Evolutionary conservation across 2,329 filamentous ascomycete species (phyloP), one percentile per base, ranked within the genome.

Genomic region (Hymenoscyphus repandus): DNA sequence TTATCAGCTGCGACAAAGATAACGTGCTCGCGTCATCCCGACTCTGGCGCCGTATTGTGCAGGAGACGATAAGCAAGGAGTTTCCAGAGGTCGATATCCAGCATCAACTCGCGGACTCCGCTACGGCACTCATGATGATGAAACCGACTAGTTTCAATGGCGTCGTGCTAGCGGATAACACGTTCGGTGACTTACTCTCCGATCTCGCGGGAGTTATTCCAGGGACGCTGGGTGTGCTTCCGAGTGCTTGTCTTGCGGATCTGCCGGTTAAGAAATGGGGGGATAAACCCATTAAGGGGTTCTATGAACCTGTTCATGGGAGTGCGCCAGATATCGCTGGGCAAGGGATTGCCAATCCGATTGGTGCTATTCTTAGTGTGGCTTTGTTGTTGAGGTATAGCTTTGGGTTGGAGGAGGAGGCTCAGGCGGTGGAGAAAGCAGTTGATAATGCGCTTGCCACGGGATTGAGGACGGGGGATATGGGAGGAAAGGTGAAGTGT

Each of bases 261-360:
- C 9, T 34, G 9, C 32, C 32, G 32, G 13, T 13, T 34, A 13
- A 9, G 9, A 9, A 9, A 9, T 9, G 13, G 9, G 32, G 9
- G 13, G 18, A 36, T 10, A 10, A 36, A 6, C n/a, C n/a, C n/a
- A 13, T 13, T 37, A 9, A 13, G n/a, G 43, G 90, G 60, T 95
- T 96, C 65, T 96, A 95, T 69, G 91, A 96, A 77, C 91, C 91
- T 18, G 96, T 96, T 61, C 91, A 96, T 70, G 90, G 88, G 87
- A 74, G 53, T 41, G 90, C 90, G n/a, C 90, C 90, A 18, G 90
- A 96, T 66, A 96, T 96, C 62, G 88, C 88, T 1, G 90, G 90
- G 59, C 80, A 93, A 72, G 88, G 88, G 51, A 85, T 95, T 61
- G 89, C 93, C 64, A 95, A 93, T 76, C 91, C 91, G 37, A 77